phyloP scores from a whole-genome alignment of 345 rosid species.

The Durio zibethinus region DNA sequence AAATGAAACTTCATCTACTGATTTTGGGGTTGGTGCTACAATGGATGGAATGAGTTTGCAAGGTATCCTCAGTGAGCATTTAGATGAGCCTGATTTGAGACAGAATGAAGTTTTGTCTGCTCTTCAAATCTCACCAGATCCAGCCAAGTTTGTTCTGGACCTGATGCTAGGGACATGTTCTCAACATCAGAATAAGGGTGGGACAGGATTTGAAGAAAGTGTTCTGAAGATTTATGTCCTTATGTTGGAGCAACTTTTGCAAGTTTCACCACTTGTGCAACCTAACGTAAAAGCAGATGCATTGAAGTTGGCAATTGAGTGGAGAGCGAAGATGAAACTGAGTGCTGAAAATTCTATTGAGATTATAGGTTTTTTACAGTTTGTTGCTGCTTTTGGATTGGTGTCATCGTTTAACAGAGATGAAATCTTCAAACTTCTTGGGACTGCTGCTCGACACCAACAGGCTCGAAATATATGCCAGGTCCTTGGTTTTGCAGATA shows the following conservation, averaged over 20 bases:
- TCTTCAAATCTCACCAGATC: constrained; percentile 31
- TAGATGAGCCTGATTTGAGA: constrained; percentile 14
- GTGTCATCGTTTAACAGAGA: constrained; percentile 23
- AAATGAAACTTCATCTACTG: background rate
- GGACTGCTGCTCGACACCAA: constrained; percentile 18
- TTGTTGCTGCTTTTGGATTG: constrained; percentile 40
- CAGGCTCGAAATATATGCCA: constrained; percentile 30
- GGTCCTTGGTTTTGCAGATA: constrained; percentile 30
- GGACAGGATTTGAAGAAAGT: constrained; percentile 20
- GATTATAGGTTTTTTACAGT: constrained; percentile 36
- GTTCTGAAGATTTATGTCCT: constrained; percentile 13
- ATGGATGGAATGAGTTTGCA: constrained; percentile 10
- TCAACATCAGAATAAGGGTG: constrained; percentile 7
- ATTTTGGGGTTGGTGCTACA: background rate
- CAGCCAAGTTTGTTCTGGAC: constrained; percentile 38
- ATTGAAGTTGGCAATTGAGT: constrained; percentile 25
- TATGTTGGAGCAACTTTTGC: constrained; percentile 33
- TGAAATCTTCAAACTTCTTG: constrained; percentile 31
- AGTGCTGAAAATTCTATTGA: constrained; percentile 23
- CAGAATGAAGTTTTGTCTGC: constrained; percentile 19
- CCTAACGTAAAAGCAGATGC: constrained; percentile 29
- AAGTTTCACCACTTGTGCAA: constrained; percentile 19
- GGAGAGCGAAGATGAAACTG: constrained; percentile 32
- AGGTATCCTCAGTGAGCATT: background rate
- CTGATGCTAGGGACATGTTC: constrained; percentile 20